Evolutionary conservation across 805 yeast genomes (phyloP), one percentile per base, ranked within the genome.

Genomic region (Pichia eremophila): DNA sequence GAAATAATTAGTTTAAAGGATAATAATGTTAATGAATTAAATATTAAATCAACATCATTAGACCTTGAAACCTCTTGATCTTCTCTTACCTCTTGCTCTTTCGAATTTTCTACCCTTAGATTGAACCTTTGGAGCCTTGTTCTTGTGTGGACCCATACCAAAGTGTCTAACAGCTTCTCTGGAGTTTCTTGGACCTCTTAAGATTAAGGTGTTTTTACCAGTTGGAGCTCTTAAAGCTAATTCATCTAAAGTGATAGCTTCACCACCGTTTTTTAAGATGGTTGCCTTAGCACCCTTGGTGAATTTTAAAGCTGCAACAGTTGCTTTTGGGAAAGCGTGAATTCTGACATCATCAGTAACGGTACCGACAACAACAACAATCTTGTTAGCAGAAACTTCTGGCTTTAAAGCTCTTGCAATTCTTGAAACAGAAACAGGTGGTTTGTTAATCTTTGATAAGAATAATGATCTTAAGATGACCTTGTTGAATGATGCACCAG

Each of bases 161-260:
- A 93, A 93, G 85, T 93, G 98, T 81, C 97, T 88, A 68, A 88
- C 98, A 68, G 98, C 97, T 81, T 93, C 97, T 82, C 99, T 88
- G 75, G 95, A 70, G 78, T 78, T 81, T 86, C 97, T 89, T 78
- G 98, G 95, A 74, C 99, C 99, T 81, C 98, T 88, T 72, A 93
- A 78, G 68, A 91, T 77, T 73, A 93, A 77, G 63, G 99, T 93
- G 96, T 93, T 93, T 75, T 87, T 84, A 77, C 99, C 99, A 75
- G 90, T 89, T 76, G 99, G 99, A 73, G 98, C 91, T 77, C 95
- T 90, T 68, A 85, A 82, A 68, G 99, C 99, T 67, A 93, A 87
- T 81, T 93, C 97, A 76, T 93, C 99, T 66, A 93, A 83, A 71
- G 99, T 93, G 84, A 93, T 85, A 69, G 88, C 88, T 81, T 93